These are phyloP conservation scores for Fusarium irregulare DNA, from an alignment of 2,329 filamentous ascomycete species.

Conservation along the genomic window DNA sequence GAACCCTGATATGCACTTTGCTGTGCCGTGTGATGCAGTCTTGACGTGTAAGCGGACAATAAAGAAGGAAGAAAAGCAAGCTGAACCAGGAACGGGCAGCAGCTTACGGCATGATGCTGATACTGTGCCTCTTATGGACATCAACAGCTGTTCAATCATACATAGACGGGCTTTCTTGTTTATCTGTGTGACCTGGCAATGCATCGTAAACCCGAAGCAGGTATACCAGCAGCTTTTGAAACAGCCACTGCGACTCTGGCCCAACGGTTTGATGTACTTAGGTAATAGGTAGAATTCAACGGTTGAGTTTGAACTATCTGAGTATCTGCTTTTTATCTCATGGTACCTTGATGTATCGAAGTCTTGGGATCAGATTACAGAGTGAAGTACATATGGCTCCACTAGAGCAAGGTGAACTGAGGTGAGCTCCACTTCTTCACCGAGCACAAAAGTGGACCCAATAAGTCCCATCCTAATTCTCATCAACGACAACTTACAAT, in stretches of 20 bases:
- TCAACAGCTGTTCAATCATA: constrained; percentile 2
- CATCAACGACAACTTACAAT: constrained; percentile 30
- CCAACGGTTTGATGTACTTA: neutral
- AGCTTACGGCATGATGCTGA: neutral
- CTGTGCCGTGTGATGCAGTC: constrained; percentile 26
- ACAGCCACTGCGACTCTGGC: neutral
- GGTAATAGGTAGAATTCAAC: neutral
- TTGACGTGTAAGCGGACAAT: constrained; percentile 29
- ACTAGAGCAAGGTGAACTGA: neutral
- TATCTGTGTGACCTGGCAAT: constrained; percentile 39
- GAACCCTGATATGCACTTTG: constrained; percentile 12
- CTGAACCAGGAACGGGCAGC: constrained; percentile 9
- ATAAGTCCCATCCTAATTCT: constrained; percentile 28
- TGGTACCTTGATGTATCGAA: neutral
- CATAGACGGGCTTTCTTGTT: neutral
- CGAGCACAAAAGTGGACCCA: constrained; percentile 27
- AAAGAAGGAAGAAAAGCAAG: neutral
- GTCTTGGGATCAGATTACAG: constrained; percentile 12
- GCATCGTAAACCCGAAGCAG: constrained; percentile 28
- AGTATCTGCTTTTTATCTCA: neutral
- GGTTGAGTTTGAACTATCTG: neutral
- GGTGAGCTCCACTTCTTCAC: constrained; percentile 23
- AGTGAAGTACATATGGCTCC: constrained; percentile 1
- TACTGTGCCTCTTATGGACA: neutral
- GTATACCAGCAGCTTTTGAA: constrained; percentile 12